Evolutionary conservation across 768 basidiomycete genomes (phyloP), one percentile per base, ranked within the genome.

Genomic region (Tephrocybe rancida): DNA sequence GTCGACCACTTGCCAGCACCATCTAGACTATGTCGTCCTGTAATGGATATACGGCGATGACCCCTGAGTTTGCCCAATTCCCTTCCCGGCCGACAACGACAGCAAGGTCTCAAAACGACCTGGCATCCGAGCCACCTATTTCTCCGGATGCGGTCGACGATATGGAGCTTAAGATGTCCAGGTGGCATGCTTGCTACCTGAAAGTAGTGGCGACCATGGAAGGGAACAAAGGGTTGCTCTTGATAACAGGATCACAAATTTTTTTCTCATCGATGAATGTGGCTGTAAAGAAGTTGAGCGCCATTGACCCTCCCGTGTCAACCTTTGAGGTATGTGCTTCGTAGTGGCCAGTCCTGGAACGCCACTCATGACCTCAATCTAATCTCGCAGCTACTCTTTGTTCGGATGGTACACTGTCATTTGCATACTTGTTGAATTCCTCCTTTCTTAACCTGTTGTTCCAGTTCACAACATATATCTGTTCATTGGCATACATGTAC

Each of bases 201-300:
- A 27, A 35, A 5, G 27, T 47, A 34, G 18, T 30, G 35, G 64
- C n/a, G 32, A 30, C 39, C 19, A 18, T 65, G 22, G 34, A 58
- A 32, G 59, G 50, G 29, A 88, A 90, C 67, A 65, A 71, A 3
- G 88, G 88, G 8, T 67, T 91, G 47, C 66, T 87, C 29, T 73
- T 88, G 16, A 77, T 90, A 16, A 77, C 76, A 5, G 68, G 70
- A 2, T 66, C 85, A 9, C 84, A 88, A 62, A 70, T 83, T 14
- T 85, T 85, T 67, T 79, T 86, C 34, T 75, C 84, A 6, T 64
- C 78, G 25, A 85, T 87, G 76, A 84, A 83, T 46, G 71, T 85
- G 3, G 70, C 78, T 5, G 87, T 90, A 39, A 89, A 90, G 69
- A 74, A 73, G 55, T 67, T 90, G 54, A 80, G 83, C 53, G 69